Evolutionary conservation across 805 yeast genomes (phyloP).

Genomic region (Metschnikowia lochheadii): DNA sequence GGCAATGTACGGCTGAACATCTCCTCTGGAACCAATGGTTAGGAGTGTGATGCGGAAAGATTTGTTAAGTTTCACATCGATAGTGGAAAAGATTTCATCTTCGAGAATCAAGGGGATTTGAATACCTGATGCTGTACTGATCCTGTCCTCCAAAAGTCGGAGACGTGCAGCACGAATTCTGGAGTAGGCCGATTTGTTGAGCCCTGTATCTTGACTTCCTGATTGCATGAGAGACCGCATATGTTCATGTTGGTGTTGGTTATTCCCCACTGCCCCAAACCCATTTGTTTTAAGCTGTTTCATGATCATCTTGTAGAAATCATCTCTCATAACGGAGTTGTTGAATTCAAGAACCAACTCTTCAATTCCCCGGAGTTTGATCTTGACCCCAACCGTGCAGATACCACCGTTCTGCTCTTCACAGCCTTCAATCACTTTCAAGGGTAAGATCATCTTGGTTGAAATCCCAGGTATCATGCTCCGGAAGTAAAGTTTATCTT

Average conservation of each 20-base stretch:
- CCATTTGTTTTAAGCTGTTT: slow-evolving; percentile 18
- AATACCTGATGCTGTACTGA: slow-evolving; percentile 55
- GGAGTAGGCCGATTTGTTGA: slow-evolving; percentile 8
- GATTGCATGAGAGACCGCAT: slow-evolving; percentile 7
- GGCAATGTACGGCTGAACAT: slow-evolving; percentile 94
- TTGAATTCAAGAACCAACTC: slow-evolving; percentile 76
- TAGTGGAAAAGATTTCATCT: slow-evolving; percentile 53
- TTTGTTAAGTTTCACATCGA: slow-evolving; percentile 50
- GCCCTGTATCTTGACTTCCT: slow-evolving; percentile 4
- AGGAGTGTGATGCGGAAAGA: slow-evolving; percentile 60
- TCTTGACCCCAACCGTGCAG: slow-evolving; percentile 59
- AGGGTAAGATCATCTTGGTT: slow-evolving; percentile 80
- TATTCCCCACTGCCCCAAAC: slow-evolving; percentile 40
- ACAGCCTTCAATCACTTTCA: slow-evolving; percentile 66
- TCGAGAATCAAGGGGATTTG: slow-evolving; percentile 68
- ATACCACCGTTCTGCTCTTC: slow-evolving; percentile 27
- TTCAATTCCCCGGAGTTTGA: slow-evolving; percentile 70
- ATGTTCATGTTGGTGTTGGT: slow-evolving; percentile 1
- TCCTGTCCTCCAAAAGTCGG: slow-evolving; percentile 61
- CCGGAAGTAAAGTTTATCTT: slow-evolving; percentile 68
- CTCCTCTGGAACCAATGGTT: slow-evolving; percentile 95
- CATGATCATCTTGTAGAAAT: slow-evolving; percentile 55
- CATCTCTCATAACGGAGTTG: slow-evolving; percentile 62
- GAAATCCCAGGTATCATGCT: slow-evolving; percentile 73
- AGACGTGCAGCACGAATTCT: slow-evolving; percentile 55